These are phyloP conservation scores for Quercus phellos DNA, from an alignment of 331 rosid genomes.

Conservation along the genomic window DNA sequence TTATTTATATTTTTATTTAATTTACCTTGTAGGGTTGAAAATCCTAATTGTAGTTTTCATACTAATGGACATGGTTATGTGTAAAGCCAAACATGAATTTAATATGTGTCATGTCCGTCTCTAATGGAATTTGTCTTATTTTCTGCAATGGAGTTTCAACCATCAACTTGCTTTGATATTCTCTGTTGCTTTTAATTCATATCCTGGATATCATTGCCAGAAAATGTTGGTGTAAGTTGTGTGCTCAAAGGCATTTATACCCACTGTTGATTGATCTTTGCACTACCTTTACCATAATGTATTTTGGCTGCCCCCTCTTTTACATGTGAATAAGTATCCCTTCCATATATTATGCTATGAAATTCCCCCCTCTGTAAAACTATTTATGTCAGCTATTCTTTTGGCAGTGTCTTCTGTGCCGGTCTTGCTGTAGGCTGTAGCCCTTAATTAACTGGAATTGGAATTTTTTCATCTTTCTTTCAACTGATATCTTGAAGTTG, in stretches of 20 bases:
- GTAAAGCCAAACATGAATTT: background rate
- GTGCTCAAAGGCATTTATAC: background rate
- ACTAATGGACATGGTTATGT: background rate
- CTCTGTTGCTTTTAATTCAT: background rate
- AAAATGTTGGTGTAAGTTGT: background rate
- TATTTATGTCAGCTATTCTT: background rate
- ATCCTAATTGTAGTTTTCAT: background rate
- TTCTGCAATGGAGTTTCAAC: background rate
- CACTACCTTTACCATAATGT: background rate
- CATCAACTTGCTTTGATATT: background rate
- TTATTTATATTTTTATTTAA: background rate
- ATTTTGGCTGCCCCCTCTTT: background rate
- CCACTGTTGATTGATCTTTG: background rate
- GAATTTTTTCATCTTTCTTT: background rate
- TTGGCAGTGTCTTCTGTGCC: background rate
- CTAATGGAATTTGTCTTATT: background rate
- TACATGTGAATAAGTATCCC: background rate
- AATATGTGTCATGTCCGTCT: background rate
- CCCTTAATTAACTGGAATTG: background rate
- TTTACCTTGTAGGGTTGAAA: background rate
- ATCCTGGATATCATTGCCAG: background rate
- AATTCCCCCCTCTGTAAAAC: background rate
- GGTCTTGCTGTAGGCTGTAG: background rate
- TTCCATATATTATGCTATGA: background rate
- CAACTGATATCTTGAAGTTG: background rate